Evolutionary conservation across 139 green algal genomes (phyloP).

Genomic region (Chlamydomonas sp.): DNA sequence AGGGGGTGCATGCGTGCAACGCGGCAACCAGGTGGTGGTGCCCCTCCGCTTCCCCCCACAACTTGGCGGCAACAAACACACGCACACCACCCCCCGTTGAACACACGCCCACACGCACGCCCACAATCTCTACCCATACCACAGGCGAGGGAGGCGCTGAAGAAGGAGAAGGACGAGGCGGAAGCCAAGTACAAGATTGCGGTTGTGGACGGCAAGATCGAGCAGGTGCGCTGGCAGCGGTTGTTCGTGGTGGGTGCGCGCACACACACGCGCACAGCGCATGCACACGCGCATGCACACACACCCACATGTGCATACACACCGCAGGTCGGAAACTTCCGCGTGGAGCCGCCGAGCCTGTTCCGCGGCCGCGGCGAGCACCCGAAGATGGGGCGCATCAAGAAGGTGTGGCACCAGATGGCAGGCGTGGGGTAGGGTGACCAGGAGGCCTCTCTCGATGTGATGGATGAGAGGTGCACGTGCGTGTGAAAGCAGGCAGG

Average conservation of each 20-base stretch:
- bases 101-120: neutral
- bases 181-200: slow-evolving; percentile 94
- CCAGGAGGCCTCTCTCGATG: too few species aligned
- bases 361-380: slow-evolving; percentile 97
- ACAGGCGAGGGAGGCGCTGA: too few species aligned
- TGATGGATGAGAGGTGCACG: too few species aligned
- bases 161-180: too few species aligned
- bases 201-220: slow-evolving; percentile 76
- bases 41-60: neutral
- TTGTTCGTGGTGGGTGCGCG: too few species aligned
- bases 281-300: too few species aligned
- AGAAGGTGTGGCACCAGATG: too few species aligned
- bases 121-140: too few species aligned
- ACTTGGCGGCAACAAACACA: neutral
- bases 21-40: neutral
- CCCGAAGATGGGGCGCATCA: slow-evolving; percentile 96
- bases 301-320: neutral
- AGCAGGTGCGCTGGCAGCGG: slow-evolving; percentile 64
- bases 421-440: neutral
- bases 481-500: too few species aligned
- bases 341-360: slow-evolving; percentile 93
- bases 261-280: too few species aligned
- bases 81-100: too few species aligned
- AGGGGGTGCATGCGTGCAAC: too few species aligned
- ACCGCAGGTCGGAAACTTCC: slow-evolving; percentile 93